phyloP scores from a whole-genome alignment of 139 green algal species.

The Helicosporidium sp. region DNA sequence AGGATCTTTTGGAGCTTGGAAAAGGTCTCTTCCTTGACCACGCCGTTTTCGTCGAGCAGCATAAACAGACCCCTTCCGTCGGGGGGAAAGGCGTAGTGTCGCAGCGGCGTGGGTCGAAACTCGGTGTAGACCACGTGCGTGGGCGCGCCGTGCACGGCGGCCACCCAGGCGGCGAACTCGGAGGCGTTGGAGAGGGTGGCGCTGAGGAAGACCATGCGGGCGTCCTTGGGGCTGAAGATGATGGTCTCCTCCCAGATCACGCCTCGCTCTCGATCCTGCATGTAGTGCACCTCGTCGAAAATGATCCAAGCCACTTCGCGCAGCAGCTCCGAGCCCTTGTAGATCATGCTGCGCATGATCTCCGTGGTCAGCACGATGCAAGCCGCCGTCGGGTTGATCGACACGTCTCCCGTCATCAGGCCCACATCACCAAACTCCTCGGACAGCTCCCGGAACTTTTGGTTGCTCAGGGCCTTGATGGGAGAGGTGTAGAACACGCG shows the following conservation, averaged over 20 bases:
- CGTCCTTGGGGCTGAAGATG: constrained; percentile 64
- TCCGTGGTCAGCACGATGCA: constrained; percentile 98
- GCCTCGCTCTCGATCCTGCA: constrained; percentile 80
- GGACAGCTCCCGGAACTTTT: constrained; percentile 85
- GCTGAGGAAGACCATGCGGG: constrained; percentile 49
- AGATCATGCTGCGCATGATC: constrained; percentile 82
- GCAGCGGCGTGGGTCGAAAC: constrained; percentile 79
- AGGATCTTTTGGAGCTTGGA: constrained; percentile 20
- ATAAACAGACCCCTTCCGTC: constrained; percentile 59
- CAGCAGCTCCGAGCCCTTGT: constrained; percentile 68
- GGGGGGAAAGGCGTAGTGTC: constrained; percentile 73
- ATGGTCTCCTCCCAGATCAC: constrained; percentile 99
- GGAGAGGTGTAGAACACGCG: constrained; percentile 88
- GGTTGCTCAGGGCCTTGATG: constrained; percentile 89
- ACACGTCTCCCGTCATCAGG: constrained; percentile 70
- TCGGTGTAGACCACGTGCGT: constrained; percentile 95
- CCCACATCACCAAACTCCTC: constrained; percentile 75
- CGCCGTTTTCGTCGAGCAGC: constrained; percentile 45
- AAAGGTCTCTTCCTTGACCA: constrained; percentile 56
- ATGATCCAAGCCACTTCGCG: constrained; percentile 80
- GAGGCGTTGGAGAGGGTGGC: constrained; percentile 85
- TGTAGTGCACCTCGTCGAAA: constrained; percentile 92
- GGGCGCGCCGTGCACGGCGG: constrained; percentile 53
- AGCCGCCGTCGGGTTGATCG: constrained; percentile 64
- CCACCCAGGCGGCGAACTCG: constrained; percentile 88